These are phyloP conservation scores for Didymella glomerata DNA, from an alignment of 2,329 filamentous ascomycete species.

Conservation along the genomic window DNA sequence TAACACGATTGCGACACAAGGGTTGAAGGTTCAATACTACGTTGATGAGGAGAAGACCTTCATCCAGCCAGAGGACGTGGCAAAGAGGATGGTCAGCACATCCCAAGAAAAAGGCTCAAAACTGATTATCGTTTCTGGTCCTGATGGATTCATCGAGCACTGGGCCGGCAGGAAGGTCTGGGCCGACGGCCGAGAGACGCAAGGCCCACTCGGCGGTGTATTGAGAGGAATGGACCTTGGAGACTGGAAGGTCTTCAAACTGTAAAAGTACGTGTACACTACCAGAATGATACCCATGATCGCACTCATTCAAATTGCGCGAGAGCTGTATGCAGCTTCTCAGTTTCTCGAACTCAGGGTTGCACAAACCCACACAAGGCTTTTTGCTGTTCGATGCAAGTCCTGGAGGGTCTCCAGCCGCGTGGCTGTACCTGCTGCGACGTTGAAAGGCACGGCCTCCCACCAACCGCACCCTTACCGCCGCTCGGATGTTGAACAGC, in stretches of 20 bases:
- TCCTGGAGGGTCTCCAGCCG: background rate
- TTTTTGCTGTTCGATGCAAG: background rate
- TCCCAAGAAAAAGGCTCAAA: slow-evolving; percentile 59
- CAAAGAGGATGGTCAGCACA: slow-evolving; percentile 31
- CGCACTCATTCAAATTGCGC: background rate
- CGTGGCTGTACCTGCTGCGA: background rate
- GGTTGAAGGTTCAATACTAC: slow-evolving; percentile 71
- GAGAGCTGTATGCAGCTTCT: background rate
- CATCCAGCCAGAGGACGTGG: slow-evolving; percentile 60
- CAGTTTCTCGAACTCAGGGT: background rate
- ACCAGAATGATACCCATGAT: slow-evolving; percentile 20
- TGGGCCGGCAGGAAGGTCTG: slow-evolving; percentile 84
- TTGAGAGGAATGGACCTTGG: slow-evolving; percentile 67
- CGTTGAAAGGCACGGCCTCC: background rate
- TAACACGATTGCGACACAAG: slow-evolving; percentile 25
- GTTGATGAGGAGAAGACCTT: slow-evolving; percentile 80
- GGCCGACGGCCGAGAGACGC: slow-evolving; percentile 74
- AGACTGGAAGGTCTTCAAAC: slow-evolving; percentile 67
- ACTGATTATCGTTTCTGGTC: slow-evolving; percentile 85
- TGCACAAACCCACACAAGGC: background rate
- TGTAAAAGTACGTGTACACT: slow-evolving; percentile 51
- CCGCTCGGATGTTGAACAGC: background rate
- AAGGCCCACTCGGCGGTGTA: slow-evolving; percentile 77
- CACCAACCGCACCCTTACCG: slow-evolving; percentile 1
- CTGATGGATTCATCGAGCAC: slow-evolving; percentile 84